These are phyloP conservation scores for Dicorynia guianensis DNA, from an alignment of 306 rosid species.

Conservation along the genomic window DNA sequence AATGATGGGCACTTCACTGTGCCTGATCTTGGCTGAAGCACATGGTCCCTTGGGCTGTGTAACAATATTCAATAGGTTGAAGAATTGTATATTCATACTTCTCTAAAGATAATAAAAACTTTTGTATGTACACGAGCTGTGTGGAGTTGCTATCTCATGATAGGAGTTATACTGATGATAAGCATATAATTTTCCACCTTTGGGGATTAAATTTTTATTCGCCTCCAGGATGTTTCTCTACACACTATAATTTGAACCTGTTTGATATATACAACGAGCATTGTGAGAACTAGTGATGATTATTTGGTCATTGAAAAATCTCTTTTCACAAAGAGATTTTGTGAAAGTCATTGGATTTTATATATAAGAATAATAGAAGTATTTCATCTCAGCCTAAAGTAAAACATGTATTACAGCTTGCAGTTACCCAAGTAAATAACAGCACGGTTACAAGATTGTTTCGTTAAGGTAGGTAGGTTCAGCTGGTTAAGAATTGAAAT, in stretches of 20 bases:
- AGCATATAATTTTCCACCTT: constrained; percentile 33
- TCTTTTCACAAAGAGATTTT: too few species aligned
- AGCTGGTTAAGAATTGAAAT: constrained; percentile 16
- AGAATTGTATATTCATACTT: constrained; percentile 43
- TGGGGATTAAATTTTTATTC: constrained; percentile 25
- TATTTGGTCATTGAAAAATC: too few species aligned
- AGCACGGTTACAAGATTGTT: constrained; percentile 12
- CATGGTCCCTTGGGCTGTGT: not conserved
- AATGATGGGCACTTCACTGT: constrained; percentile 87
- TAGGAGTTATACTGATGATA: constrained; percentile 29
- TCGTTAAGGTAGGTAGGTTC: constrained; percentile 41
- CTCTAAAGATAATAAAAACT: constrained; percentile 33
- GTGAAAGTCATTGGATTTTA: too few species aligned
- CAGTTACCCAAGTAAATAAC: not conserved
- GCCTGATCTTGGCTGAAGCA: constrained; percentile 83
- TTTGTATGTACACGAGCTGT: constrained; percentile 37
- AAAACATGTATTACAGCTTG: too few species aligned
- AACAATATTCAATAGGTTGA: constrained; percentile 25
- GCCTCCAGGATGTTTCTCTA: not conserved
- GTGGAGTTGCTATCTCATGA: constrained; percentile 38
- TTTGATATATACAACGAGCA: too few species aligned
- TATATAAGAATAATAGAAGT: too few species aligned
- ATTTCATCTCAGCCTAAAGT: too few species aligned
- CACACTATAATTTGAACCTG: too few species aligned
- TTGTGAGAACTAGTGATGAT: not conserved